phyloP scores from a whole-genome alignment of 1,139 yeast genomes.

The Diutina ranongensis region DNA sequence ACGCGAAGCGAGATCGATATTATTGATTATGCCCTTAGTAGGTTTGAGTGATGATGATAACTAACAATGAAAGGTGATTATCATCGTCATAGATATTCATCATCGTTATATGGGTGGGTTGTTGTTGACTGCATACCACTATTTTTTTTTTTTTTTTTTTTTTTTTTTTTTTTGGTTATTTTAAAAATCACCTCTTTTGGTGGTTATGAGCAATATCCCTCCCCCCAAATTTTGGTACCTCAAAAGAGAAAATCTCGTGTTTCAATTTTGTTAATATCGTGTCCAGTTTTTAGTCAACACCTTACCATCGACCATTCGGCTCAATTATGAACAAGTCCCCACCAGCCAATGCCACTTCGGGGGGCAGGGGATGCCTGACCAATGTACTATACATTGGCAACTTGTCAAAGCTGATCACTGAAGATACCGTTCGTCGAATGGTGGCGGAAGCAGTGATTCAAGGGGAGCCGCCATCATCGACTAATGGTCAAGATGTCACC shows the following conservation, averaged over 20 bases:
- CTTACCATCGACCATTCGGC: neutral
- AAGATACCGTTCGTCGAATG: constrained; percentile 47
- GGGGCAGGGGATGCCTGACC: constrained; percentile 71
- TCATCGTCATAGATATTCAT: too few relatives aligned
- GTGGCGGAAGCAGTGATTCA: constrained; percentile 48
- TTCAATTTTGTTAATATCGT: neutral
- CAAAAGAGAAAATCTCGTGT: neutral
- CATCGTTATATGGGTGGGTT: too few relatives aligned
- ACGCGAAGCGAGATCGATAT: neutral
- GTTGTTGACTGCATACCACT: too few relatives aligned
- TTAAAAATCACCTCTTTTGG: too few relatives aligned
- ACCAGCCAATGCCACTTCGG: constrained; percentile 64
- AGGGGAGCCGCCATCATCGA: constrained; percentile 14
- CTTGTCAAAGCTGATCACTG: constrained; percentile 53
- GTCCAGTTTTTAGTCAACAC: too few relatives aligned
- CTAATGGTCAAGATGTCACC: constrained; percentile 56
- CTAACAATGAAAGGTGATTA: too few relatives aligned
- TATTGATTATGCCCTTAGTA: too few relatives aligned
- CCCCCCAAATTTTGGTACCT: neutral
- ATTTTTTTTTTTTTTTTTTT: too few relatives aligned
- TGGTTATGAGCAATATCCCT: neutral
- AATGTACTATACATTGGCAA: constrained; percentile 72
- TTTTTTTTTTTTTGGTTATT: too few relatives aligned
- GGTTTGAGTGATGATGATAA: too few relatives aligned
- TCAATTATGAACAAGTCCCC: neutral